Conservation (phyloP, 2,329 filamentous ascomycete genomes). For the Thelonectria rubi region DNA sequence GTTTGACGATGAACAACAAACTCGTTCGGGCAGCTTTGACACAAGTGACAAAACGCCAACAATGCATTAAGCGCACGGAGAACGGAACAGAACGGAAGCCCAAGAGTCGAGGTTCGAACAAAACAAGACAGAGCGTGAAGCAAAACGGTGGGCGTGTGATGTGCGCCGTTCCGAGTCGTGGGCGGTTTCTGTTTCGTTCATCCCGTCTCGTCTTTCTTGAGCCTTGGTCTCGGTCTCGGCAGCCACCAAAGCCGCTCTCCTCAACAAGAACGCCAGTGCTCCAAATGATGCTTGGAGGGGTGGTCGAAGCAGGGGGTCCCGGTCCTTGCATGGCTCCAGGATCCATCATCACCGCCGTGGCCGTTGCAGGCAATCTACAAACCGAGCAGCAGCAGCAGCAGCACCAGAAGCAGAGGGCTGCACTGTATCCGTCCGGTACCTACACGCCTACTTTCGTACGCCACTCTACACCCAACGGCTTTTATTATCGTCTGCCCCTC, state of each 20-base stretch:
- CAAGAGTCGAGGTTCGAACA: slow-evolving; percentile 8
- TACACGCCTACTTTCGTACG: too few relatives aligned
- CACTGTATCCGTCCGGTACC: slow-evolving; percentile 20
- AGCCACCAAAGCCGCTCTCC: background rate
- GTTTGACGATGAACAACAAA: background rate
- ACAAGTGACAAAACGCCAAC: background rate
- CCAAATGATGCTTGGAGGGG: too few relatives aligned
- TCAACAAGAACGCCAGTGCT: too few relatives aligned
- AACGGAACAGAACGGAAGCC: slow-evolving; percentile 19
- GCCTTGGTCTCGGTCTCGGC: background rate
- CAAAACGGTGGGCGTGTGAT: slow-evolving; percentile 26
- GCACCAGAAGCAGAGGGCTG: slow-evolving; percentile 24
- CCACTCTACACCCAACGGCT: slow-evolving; percentile 18
- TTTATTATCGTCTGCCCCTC: slow-evolving; percentile 42
- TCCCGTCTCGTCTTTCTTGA: background rate
- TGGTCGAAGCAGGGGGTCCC: slow-evolving; percentile 12
- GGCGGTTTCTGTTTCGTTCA: slow-evolving; percentile 10
- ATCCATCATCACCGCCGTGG: slow-evolving; percentile 43
- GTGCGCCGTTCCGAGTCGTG: slow-evolving; percentile 18
- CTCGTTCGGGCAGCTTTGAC: background rate
- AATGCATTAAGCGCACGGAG: background rate
- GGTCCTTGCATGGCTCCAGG: slow-evolving; percentile 20
- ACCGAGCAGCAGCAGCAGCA: too few relatives aligned
- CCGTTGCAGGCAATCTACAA: slow-evolving; percentile 43
- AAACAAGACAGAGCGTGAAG: slow-evolving; percentile 6